Evolutionary conservation across 116 monocot genomes (phyloP).

Genomic region (Cymodocea nodosa): DNA sequence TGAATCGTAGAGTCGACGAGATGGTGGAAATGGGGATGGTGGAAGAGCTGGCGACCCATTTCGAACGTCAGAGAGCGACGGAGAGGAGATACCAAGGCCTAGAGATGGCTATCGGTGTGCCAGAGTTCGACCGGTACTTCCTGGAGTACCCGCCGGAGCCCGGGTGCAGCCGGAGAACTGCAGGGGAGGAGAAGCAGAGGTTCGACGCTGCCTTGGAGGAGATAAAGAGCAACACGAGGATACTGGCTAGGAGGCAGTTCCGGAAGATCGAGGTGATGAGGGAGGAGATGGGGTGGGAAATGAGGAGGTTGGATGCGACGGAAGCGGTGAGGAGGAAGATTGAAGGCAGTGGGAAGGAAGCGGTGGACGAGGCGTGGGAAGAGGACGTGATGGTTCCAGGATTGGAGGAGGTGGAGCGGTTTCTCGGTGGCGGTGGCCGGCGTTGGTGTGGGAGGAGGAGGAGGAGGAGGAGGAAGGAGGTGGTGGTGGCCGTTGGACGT

Average conservation of each 20-base stretch:
- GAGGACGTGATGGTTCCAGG: conserved; percentile 37
- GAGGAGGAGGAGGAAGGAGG: neutral
- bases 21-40: conserved; percentile 62
- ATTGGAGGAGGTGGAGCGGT: conserved; percentile 19
- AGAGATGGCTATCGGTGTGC: conserved; percentile 52
- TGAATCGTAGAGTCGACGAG: conserved; percentile 57
- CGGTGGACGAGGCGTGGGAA: conserved; percentile 32
- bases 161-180: neutral
- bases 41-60: conserved; percentile 46
- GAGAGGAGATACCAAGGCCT: conserved; percentile 21
- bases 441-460: neutral
- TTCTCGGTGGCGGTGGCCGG: conserved; percentile 6
- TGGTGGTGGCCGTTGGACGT: neutral
- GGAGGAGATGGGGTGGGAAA: conserved; percentile 23
- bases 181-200: conserved; percentile 10
- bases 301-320: conserved; percentile 42
- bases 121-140: conserved; percentile 43
- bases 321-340: conserved; percentile 23
- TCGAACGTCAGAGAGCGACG: conserved; percentile 6
- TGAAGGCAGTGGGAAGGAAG: conserved; percentile 10
- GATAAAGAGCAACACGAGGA: conserved; percentile 41
- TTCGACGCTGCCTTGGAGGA: conserved; percentile 8
- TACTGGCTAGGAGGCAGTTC: conserved; percentile 39
- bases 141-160: conserved; percentile 2
- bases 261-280: conserved; percentile 40